Conservation (phyloP, 2,329 filamentous ascomycete species). For the Aspergillus novoparasiticus region DNA sequence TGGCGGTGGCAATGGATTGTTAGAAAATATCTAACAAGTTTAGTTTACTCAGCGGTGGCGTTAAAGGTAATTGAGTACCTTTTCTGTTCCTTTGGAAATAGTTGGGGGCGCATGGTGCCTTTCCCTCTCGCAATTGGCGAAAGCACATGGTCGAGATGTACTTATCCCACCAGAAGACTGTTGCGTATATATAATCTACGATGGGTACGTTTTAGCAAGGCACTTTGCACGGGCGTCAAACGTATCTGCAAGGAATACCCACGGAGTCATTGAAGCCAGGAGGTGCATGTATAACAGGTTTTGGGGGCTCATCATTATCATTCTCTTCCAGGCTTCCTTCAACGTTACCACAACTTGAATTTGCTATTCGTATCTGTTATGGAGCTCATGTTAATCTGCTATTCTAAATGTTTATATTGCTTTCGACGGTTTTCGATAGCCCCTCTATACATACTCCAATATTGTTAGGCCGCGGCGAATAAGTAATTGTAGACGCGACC, state of each 20-base stretch:
- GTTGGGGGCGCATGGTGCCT: neutral
- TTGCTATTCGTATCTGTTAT: conserved; percentile 35
- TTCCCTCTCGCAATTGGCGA: conserved; percentile 1
- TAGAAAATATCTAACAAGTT: conserved; percentile 26
- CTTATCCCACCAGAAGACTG: conserved; percentile 10
- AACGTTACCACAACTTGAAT: conserved; percentile 17
- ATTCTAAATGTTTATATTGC: neutral
- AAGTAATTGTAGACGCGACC: neutral
- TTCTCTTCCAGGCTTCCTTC: conserved; percentile 39
- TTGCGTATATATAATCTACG: conserved; percentile 11
- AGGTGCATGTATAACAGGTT: conserved; percentile 90
- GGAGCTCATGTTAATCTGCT: neutral
- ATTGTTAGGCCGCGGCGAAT: neutral
- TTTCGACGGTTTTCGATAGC: neutral
- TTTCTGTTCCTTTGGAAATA: conserved; percentile 4
- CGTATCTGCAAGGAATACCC: conserved; percentile 31
- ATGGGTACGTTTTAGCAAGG: neutral
- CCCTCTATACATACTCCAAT: conserved; percentile 23
- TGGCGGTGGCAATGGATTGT: conserved; percentile 62
- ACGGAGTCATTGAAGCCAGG: conserved; percentile 82
- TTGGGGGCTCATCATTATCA: conserved; percentile 69
- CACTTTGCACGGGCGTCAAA: neutral
- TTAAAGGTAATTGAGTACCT: conserved; percentile 14
- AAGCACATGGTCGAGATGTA: conserved; percentile 12
- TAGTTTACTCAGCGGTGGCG: conserved; percentile 1